Evolutionary conservation across 495 filamentous ascomycete genomes (phyloP).

Genomic region (Lophiostoma macrostomum): DNA sequence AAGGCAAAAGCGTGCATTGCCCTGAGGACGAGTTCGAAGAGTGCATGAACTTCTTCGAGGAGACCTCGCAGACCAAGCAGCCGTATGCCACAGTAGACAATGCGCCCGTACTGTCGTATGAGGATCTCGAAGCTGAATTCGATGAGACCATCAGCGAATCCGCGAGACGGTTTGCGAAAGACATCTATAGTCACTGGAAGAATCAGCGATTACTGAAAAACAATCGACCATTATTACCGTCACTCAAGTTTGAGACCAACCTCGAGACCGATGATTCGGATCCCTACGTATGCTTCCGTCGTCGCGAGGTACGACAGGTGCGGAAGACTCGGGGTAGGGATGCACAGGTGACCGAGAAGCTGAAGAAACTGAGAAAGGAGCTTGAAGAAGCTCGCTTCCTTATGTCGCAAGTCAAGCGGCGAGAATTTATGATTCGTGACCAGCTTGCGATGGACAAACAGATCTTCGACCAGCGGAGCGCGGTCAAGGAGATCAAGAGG

Average conservation of each 20-base stretch:
- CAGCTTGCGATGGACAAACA: constrained; percentile 67
- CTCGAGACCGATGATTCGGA: constrained; percentile 92
- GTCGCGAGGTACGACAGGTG: constrained; percentile 89
- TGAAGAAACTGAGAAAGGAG: constrained; percentile 87
- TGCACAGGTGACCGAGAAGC: constrained; percentile 88
- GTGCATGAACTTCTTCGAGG: constrained; percentile 93
- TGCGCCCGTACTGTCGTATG: constrained; percentile 73
- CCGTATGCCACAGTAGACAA: constrained; percentile 85
- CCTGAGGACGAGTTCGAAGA: constrained; percentile 89
- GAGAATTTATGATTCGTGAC: constrained; percentile 75
- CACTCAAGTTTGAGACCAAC: constrained; percentile 86
- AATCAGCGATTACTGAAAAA: constrained; percentile 58
- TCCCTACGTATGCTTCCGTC: constrained; percentile 96
- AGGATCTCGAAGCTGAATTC: constrained; percentile 75
- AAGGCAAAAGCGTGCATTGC: constrained; percentile 59
- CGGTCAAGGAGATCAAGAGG: constrained; percentile 81
- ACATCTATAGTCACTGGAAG: constrained; percentile 92
- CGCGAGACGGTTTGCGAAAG: constrained; percentile 70
- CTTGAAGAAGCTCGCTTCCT: constrained; percentile 84
- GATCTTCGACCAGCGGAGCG: constrained; percentile 75
- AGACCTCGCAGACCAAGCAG: constrained; percentile 72
- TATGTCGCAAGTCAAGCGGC: constrained; percentile 67
- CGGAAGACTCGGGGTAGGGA: constrained; percentile 93
- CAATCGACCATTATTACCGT: constrained; percentile 67
- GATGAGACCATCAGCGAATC: constrained; percentile 66